Conservation (phyloP, 2,329 filamentous ascomycete genomes). For the Talaromyces islandicus region DNA sequence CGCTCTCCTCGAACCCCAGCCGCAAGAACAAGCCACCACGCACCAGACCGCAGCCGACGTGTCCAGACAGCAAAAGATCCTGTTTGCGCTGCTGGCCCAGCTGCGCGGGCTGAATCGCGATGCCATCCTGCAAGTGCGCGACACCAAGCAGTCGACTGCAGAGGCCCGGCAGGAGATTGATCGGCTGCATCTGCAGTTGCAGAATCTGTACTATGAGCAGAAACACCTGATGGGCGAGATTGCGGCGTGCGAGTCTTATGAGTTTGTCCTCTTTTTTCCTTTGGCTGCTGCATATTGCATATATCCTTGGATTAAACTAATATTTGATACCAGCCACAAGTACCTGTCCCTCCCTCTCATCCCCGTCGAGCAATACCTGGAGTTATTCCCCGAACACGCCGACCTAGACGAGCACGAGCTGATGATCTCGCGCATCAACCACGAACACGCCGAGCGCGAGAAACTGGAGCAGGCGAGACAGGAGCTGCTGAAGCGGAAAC, state of each 20-base stretch:
- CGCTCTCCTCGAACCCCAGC: constrained; percentile 53
- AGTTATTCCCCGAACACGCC: constrained; percentile 67
- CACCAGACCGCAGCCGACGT: constrained; percentile 53
- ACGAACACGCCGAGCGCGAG: constrained; percentile 80
- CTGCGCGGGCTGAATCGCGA: constrained; percentile 77
- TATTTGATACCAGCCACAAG: constrained; percentile 52
- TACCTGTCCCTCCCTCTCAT: constrained; percentile 82
- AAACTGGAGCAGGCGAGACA: constrained; percentile 78
- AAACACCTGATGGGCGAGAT: constrained; percentile 87
- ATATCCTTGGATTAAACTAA: not conserved
- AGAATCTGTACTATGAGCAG: constrained; percentile 96
- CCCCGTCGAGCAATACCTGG: constrained; percentile 74
- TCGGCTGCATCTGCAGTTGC: constrained; percentile 80
- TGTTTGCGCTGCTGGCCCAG: constrained; percentile 72
- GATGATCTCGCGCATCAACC: constrained; percentile 84
- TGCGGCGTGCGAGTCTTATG: constrained; percentile 79
- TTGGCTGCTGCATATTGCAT: not conserved
- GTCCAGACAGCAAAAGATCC: constrained; percentile 70
- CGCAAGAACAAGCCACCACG: constrained; percentile 28
- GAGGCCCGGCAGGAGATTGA: constrained; percentile 89
- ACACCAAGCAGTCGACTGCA: constrained; percentile 79
- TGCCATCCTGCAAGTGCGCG: constrained; percentile 72
- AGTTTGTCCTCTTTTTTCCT: constrained; percentile 47
- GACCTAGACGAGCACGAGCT: constrained; percentile 69
- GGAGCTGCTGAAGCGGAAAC: constrained; percentile 67